Conservation (phyloP, 1,284 basidiomycete genomes). For the Moniliophthora roreri region DNA sequence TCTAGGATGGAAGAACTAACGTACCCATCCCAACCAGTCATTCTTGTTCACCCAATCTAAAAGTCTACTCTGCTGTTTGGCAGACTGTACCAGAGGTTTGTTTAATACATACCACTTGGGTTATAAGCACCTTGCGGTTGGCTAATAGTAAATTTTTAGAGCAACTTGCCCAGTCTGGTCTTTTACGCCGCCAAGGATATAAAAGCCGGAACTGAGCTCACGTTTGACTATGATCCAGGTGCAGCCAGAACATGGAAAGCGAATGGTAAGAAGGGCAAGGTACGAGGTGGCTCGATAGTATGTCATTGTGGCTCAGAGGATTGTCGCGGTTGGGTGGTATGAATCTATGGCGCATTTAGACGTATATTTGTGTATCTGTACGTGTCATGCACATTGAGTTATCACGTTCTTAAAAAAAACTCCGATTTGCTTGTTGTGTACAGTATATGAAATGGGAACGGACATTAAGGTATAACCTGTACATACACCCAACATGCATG, state of each 20-base stretch:
- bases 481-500: too few species aligned
- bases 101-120: not conserved
- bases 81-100: constrained; percentile 57
- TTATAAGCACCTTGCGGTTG: not conserved
- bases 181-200: constrained; percentile 53
- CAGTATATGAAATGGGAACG: too few species aligned
- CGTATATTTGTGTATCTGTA: too few species aligned
- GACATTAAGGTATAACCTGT: too few species aligned
- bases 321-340: constrained; percentile 3
- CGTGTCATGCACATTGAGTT: too few species aligned
- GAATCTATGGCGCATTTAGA: too few species aligned
- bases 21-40: constrained; percentile 41
- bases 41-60: constrained; percentile 61
- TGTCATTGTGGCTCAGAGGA: not conserved
- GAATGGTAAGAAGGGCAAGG: constrained; percentile 15
- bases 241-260: constrained; percentile 18
- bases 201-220: constrained; percentile 51
- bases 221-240: constrained; percentile 61
- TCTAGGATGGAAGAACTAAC: not conserved
- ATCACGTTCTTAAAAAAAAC: too few species aligned
- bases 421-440: too few species aligned
- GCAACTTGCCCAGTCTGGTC: constrained; percentile 58
- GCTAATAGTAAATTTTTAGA: constrained; percentile 28
- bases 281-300: constrained; percentile 4
- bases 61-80: constrained; percentile 56